A percentile compares a stretch with the other conserved stretches of the same genome.
Conservation (phyloP, 441 rosid genomes). For the Brassica hybrid region DNA sequence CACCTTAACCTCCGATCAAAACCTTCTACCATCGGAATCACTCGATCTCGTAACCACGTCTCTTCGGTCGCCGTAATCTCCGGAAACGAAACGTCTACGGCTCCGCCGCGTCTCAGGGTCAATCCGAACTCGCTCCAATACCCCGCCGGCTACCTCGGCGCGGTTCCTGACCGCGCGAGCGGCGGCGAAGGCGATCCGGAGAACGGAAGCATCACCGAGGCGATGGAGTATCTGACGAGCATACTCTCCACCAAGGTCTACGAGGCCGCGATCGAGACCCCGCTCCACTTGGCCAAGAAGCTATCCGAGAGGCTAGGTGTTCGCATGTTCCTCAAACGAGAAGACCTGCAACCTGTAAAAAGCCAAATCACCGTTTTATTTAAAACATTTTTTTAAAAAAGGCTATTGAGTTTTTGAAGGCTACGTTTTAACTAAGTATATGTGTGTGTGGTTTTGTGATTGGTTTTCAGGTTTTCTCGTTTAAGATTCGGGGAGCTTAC, state of each 20-base stretch:
- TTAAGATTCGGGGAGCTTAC: constrained; percentile 96
- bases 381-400: too few relatives aligned
- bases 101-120: constrained; percentile 42
- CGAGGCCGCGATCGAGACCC: constrained; percentile 87
- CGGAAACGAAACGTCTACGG: constrained; percentile 28
- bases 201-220: constrained; percentile 44
- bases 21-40: constrained; percentile 30
- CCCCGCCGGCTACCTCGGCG: constrained; percentile 85
- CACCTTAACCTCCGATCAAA: constrained; percentile 27
- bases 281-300: constrained; percentile 74
- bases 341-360: constrained; percentile 83
- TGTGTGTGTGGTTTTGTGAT: too few relatives aligned
- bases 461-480: constrained; percentile 76
- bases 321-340: constrained; percentile 80
- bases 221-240: constrained; percentile 82
- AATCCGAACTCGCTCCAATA: constrained; percentile 70
- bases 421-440: too few relatives aligned
- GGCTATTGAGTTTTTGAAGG: neutral
- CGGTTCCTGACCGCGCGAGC: constrained; percentile 58
- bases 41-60: constrained; percentile 47
- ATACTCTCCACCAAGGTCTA: constrained; percentile 83
- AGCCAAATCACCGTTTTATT: too few relatives aligned
- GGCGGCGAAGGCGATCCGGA: constrained; percentile 27
- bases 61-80: constrained; percentile 39
- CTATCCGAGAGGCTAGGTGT: constrained; percentile 75